A percentile compares a stretch with the other conserved stretches of the same genome.
phyloP scores from a whole-genome alignment of 306 rosid species.

The Alnus glutinosa region DNA sequence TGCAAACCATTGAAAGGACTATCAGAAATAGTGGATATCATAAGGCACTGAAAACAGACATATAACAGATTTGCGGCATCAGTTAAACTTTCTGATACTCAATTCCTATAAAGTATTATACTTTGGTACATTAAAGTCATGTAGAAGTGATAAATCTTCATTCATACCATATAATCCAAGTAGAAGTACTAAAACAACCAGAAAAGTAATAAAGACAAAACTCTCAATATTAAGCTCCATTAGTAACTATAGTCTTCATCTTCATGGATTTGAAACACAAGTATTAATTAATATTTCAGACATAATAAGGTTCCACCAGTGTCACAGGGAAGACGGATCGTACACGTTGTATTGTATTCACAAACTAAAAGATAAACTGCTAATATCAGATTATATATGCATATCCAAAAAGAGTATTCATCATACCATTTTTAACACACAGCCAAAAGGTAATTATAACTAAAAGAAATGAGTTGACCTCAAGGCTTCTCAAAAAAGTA shows the following conservation, averaged over 20 bases:
- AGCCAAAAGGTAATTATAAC: too few relatives aligned
- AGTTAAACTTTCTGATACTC: not conserved
- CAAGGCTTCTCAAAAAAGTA: too few relatives aligned
- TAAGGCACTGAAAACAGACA: not conserved
- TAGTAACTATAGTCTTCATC: not conserved
- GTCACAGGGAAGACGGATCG: too few relatives aligned
- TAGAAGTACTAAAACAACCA: not conserved
- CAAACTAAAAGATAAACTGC: too few relatives aligned
- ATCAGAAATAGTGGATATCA: not conserved
- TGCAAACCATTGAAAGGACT: constrained; percentile 37
- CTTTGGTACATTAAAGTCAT: not conserved
- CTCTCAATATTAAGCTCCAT: not conserved
- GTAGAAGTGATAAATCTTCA: not conserved
- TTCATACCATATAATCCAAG: not conserved
- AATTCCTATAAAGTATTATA: not conserved
- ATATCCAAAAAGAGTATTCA: too few relatives aligned
- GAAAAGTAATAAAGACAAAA: not conserved
- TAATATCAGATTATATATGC: too few relatives aligned
- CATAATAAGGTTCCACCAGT: too few relatives aligned
- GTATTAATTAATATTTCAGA: not conserved
- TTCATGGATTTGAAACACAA: not conserved
- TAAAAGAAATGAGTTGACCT: too few relatives aligned
- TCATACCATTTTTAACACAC: too few relatives aligned
- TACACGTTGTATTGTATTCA: too few relatives aligned
- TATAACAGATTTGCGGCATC: constrained; percentile 1